These are phyloP conservation scores for Fraxinus greggii DNA, from an alignment of 305 asterid species.

Conservation along the genomic window DNA sequence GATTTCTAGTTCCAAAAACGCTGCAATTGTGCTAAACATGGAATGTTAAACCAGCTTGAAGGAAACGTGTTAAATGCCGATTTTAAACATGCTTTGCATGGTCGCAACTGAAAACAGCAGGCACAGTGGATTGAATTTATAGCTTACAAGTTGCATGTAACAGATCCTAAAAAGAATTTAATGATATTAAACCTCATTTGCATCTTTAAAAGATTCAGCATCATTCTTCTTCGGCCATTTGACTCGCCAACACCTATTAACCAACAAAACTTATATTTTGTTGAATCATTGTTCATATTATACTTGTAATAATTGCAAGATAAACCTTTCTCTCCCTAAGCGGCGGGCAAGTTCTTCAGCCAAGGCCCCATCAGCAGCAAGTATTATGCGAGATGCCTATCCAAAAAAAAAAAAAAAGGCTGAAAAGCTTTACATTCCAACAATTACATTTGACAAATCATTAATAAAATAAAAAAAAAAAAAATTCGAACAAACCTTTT, in stretches of 20 bases:
- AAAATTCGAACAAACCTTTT: constrained; percentile 48
- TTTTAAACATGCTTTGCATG: background rate
- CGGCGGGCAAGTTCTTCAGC: constrained; percentile 99
- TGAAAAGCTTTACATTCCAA: constrained; percentile 21
- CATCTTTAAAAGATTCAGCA: constrained; percentile 69
- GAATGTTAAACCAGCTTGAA: background rate
- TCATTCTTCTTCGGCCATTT: constrained; percentile 83
- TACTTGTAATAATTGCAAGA: constrained; percentile 11
- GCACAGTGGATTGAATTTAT: background rate
- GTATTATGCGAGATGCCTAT: constrained; percentile 90
- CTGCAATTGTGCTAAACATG: background rate
- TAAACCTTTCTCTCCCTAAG: constrained; percentile 85
- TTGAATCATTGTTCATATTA: background rate
- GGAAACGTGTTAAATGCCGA: background rate
- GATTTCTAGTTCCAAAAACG: background rate
- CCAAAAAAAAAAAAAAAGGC: constrained; percentile 20
- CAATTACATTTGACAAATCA: constrained; percentile 19
- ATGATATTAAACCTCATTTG: constrained; percentile 71
- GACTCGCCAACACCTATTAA: constrained; percentile 90
- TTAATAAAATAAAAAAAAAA: constrained; percentile 5
- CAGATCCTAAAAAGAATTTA: background rate
- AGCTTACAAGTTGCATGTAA: background rate
- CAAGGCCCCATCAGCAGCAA: constrained; percentile 93
- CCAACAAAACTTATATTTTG: constrained; percentile 23
- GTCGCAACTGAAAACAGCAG: constrained; percentile 1